Evolutionary conservation across 129 eudicot species (phyloP).

Genomic region (Gnaphalium uliginosum): DNA sequence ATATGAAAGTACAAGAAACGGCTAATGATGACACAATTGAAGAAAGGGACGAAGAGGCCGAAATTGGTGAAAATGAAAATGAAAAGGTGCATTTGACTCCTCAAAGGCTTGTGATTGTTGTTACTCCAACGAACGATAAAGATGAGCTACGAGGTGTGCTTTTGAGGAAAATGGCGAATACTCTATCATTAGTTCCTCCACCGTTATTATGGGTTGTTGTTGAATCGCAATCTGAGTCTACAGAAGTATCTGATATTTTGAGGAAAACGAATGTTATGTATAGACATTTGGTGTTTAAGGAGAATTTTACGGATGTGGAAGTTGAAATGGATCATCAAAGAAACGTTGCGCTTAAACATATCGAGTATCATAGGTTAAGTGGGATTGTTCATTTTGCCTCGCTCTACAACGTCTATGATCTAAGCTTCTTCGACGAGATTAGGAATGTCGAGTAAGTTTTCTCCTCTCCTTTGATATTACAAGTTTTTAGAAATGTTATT

Average conservation of each 20-base stretch:
- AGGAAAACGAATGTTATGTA: slow-evolving; percentile 87
- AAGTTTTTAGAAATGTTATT: not conserved
- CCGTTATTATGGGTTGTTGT: slow-evolving; percentile 91
- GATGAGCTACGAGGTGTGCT: slow-evolving; percentile 55
- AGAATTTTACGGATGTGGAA: slow-evolving; percentile 66
- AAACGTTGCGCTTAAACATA: slow-evolving; percentile 83
- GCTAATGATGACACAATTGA: slow-evolving; percentile 13
- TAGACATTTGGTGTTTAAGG: slow-evolving; percentile 84
- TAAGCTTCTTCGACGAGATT: slow-evolving; percentile 87
- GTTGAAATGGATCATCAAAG: slow-evolving; percentile 86
- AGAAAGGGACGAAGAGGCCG: slow-evolving; percentile 19
- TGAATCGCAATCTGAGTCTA: slow-evolving; percentile 55
- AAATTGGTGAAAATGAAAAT: slow-evolving; percentile 2
- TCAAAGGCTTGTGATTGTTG: slow-evolving; percentile 61
- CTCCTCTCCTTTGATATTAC: slow-evolving; percentile 10
- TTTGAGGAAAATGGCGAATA: slow-evolving; percentile 63
- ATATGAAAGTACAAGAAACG: slow-evolving; percentile 29
- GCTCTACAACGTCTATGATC: slow-evolving; percentile 83
- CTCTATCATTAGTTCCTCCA: slow-evolving; percentile 61
- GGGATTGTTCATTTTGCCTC: slow-evolving; percentile 94
- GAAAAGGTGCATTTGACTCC: slow-evolving; percentile 33
- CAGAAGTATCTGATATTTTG: slow-evolving; percentile 71
- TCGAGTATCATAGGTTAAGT: slow-evolving; percentile 82
- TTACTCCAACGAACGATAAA: slow-evolving; percentile 65
- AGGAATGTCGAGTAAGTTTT: slow-evolving; percentile 77